Evolutionary conservation across 306 rosid species (phyloP).

Genomic region (Boehmeria nivea): DNA sequence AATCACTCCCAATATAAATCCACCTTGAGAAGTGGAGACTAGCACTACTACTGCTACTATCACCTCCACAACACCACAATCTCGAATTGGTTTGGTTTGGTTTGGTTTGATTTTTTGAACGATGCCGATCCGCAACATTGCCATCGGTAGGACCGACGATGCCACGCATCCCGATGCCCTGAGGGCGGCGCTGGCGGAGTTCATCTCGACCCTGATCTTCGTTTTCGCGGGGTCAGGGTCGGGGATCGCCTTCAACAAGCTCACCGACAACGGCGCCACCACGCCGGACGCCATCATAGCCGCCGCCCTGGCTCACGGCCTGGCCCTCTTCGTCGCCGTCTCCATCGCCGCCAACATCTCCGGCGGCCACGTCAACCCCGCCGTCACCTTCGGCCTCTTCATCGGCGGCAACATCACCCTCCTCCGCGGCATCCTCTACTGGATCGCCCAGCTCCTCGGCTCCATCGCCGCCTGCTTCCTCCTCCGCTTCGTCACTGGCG

Average conservation of each 20-base stretch:
- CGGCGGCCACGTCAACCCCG: slow-evolving; percentile 95
- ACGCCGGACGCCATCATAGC: slow-evolving; percentile 62
- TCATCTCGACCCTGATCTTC: slow-evolving; percentile 78
- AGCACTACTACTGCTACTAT: neutral
- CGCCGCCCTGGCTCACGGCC: slow-evolving; percentile 72
- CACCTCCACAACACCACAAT: neutral
- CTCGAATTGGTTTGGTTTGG: too few species aligned
- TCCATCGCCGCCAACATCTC: slow-evolving; percentile 72
- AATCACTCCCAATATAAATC: slow-evolving; percentile 36
- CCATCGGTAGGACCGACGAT: slow-evolving; percentile 62
- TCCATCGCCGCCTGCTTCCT: slow-evolving; percentile 60
- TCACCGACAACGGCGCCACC: slow-evolving; percentile 42
- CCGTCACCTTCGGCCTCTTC: slow-evolving; percentile 85
- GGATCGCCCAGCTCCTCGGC: slow-evolving; percentile 86
- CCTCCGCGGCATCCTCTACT: slow-evolving; percentile 66
- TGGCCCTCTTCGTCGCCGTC: slow-evolving; percentile 79
- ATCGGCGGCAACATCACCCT: slow-evolving; percentile 76
- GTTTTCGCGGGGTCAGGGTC: slow-evolving; percentile 93
- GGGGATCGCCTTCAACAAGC: slow-evolving; percentile 73
- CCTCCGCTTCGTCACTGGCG: slow-evolving; percentile 49
- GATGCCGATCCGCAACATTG: slow-evolving; percentile 77
- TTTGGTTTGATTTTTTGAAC: too few species aligned
- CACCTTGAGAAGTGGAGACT: neutral
- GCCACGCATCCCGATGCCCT: slow-evolving; percentile 57
- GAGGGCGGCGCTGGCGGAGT: slow-evolving; percentile 70